Evolutionary conservation across 1,284 basidiomycete genomes (phyloP).

Genomic region (Irpex rosettiformis): DNA sequence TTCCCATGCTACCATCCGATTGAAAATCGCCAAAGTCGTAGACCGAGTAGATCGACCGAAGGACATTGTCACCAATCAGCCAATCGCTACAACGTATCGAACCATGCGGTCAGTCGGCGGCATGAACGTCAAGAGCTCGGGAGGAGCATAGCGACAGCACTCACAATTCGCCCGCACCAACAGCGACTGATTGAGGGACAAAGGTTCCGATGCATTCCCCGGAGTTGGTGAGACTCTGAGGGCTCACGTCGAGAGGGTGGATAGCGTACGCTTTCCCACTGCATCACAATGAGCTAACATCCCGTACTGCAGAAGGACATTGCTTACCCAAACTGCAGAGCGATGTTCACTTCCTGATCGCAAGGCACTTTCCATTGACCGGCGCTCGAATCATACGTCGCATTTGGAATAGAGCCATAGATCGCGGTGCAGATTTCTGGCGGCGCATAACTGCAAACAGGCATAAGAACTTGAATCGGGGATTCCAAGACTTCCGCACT

Average conservation of each 20-base stretch:
- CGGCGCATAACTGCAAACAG: slow-evolving; percentile 54
- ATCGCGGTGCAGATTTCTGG: slow-evolving; percentile 59
- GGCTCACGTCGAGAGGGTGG: slow-evolving; percentile 71
- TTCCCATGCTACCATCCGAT: slow-evolving; percentile 54
- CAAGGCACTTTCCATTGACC: slow-evolving; percentile 73
- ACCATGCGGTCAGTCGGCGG: slow-evolving; percentile 5
- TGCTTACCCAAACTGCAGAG: slow-evolving; percentile 69
- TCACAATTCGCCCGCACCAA: slow-evolving; percentile 60
- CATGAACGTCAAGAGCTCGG: not conserved
- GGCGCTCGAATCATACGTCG: slow-evolving; percentile 43
- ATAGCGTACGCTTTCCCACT: slow-evolving; percentile 68
- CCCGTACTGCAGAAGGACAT: not conserved
- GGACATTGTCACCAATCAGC: slow-evolving; percentile 78
- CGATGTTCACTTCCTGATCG: slow-evolving; percentile 65
- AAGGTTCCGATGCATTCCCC: slow-evolving; percentile 68
- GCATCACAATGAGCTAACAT: not conserved
- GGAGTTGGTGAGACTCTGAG: slow-evolving; percentile 39
- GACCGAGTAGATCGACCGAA: slow-evolving; percentile 80
- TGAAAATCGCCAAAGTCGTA: slow-evolving; percentile 86
- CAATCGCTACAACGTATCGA: slow-evolving; percentile 52
- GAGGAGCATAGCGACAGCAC: slow-evolving; percentile 24
- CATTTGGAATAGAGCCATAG: slow-evolving; percentile 59
- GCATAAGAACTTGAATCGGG: slow-evolving; percentile 1
- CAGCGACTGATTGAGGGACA: slow-evolving; percentile 54
- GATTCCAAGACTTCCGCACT: slow-evolving; percentile 25